Conservation (phyloP, 2,329 filamentous ascomycete genomes). For the Tolypocladium guangdongense region DNA sequence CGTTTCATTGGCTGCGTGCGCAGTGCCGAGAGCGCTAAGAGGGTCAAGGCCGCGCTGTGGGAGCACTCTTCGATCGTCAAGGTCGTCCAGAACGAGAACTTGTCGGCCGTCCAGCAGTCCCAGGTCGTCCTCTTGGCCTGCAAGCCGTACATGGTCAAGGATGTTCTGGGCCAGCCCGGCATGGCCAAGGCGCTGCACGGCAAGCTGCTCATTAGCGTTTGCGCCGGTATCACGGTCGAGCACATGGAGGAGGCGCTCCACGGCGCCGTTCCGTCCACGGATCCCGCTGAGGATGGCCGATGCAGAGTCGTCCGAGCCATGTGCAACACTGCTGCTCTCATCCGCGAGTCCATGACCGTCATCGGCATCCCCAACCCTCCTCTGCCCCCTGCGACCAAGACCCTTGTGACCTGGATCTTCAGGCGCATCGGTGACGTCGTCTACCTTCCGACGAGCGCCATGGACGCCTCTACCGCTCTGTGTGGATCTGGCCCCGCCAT, state of each 20-base stretch:
- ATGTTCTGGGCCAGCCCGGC: conserved; percentile 55
- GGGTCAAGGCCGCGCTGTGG: conserved; percentile 54
- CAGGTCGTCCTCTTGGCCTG: conserved; percentile 70
- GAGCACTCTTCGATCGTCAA: conserved; percentile 51
- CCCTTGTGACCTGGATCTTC: conserved; percentile 67
- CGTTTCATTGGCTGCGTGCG: conserved; percentile 76
- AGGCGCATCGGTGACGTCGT: conserved; percentile 60
- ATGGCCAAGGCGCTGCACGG: conserved; percentile 64
- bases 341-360: conserved; percentile 74
- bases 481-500: conserved; percentile 69
- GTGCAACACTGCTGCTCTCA: conserved; percentile 73
- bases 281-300: conserved; percentile 32
- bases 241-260: conserved; percentile 59
- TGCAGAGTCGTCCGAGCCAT: conserved; percentile 67
- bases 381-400: conserved; percentile 39
- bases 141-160: conserved; percentile 65
- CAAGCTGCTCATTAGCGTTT: conserved; percentile 74
- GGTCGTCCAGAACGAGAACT: conserved; percentile 62
- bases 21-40: conserved; percentile 55
- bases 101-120: conserved; percentile 52
- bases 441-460: conserved; percentile 52
- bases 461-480: conserved; percentile 65
- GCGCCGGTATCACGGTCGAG: conserved; percentile 61
- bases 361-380: conserved; percentile 54
- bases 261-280: conserved; percentile 36